These are phyloP conservation scores for Chaetomium tenue DNA, from an alignment of 495 filamentous ascomycete species.

Conservation along the genomic window DNA sequence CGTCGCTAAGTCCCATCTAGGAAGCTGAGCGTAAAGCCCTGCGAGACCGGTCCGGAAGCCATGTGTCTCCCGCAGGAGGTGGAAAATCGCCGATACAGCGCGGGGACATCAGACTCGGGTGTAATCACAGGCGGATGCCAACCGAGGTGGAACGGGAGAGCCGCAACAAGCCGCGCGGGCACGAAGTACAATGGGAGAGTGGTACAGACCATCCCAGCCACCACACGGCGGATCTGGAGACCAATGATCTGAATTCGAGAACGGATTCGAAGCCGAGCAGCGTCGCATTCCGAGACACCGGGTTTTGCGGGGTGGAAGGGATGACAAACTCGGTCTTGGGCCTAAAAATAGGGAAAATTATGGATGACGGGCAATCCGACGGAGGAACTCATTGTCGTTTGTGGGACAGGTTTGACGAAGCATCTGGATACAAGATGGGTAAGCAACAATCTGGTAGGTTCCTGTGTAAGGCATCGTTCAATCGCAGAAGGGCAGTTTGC, in stretches of 20 bases:
- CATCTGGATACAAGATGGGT: neutral
- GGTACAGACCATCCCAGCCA: neutral
- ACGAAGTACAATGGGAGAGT: neutral
- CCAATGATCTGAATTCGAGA: too few relatives aligned
- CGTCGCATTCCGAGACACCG: constrained; percentile 1
- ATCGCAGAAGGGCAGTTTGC: too few relatives aligned
- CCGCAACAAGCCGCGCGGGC: constrained; percentile 18
- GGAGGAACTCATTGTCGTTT: neutral
- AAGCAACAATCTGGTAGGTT: too few relatives aligned
- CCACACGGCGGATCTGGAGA: neutral
- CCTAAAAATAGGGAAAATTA: constrained; percentile 3
- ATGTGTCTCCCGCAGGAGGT: neutral
- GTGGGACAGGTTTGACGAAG: neutral
- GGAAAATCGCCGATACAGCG: too few relatives aligned
- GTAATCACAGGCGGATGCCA: neutral
- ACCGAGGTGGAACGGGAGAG: neutral
- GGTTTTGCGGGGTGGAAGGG: constrained; percentile 5
- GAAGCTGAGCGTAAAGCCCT: neutral
- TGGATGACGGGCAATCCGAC: neutral
- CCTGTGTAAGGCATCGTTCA: too few relatives aligned
- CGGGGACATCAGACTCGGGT: neutral
- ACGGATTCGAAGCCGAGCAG: neutral
- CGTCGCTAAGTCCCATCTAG: neutral
- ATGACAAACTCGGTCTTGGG: constrained; percentile 2
- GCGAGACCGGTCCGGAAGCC: constrained; percentile 11